A percentile compares a stretch with the other conserved stretches of the same genome.
Evolutionary conservation across 352 stramenopile species (phyloP).

Genomic region (Phytophthora macrochlamydospora): DNA sequence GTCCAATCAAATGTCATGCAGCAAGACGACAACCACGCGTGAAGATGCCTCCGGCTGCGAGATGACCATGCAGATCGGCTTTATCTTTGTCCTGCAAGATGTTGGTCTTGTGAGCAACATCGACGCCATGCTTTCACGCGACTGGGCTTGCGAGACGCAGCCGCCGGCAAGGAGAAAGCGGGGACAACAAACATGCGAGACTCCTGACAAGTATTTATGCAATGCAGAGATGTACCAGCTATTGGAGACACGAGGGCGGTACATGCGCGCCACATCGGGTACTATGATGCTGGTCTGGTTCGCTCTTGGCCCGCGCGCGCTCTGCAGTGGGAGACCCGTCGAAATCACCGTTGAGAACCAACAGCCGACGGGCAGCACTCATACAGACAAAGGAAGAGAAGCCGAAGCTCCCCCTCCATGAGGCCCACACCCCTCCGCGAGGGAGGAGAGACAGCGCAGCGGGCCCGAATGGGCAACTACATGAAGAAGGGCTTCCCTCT

Average conservation of each 20-base stretch:
- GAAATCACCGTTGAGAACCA: constrained; percentile 80
- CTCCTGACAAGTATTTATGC: too few relatives aligned
- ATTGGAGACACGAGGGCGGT: constrained; percentile 85
- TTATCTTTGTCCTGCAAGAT: too few relatives aligned
- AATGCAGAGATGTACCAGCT: constrained; percentile 49
- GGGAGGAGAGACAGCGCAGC: constrained; percentile 37
- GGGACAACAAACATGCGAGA: too few relatives aligned
- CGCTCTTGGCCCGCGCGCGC: constrained; percentile 53
- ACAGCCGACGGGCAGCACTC: constrained; percentile 73
- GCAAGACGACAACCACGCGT: too few relatives aligned
- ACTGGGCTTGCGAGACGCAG: too few relatives aligned
- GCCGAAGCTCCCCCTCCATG: constrained; percentile 11
- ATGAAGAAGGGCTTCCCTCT: constrained; percentile 45
- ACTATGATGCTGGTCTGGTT: constrained; percentile 78
- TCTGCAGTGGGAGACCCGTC: constrained; percentile 61
- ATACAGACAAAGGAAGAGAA: constrained; percentile 32
- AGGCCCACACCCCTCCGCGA: constrained; percentile 50
- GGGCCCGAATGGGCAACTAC: constrained; percentile 27
- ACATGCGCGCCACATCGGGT: constrained; percentile 58
- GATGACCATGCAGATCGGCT: too few relatives aligned
- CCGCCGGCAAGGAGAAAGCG: too few relatives aligned
- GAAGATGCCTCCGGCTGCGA: too few relatives aligned
- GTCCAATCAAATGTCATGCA: too few relatives aligned
- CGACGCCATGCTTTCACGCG: too few relatives aligned
- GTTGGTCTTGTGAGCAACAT: too few relatives aligned